Evolutionary conservation across 225 moss, liverwort and hornwort species (phyloP), one percentile per base, ranked within the genome.

Genomic region (Thuidium tamariscinum): DNA sequence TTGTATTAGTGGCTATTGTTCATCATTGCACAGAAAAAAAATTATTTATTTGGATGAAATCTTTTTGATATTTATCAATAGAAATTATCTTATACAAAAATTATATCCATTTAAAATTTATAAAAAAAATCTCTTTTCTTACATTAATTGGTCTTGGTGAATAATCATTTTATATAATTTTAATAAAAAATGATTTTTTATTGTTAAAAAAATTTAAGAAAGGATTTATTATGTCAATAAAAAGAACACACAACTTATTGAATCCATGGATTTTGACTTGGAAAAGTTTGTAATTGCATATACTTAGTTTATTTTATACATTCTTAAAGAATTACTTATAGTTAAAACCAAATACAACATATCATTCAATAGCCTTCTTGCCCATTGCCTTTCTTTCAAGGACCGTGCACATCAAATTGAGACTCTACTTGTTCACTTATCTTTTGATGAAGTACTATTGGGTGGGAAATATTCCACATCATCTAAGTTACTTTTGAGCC

Each of bases 1-100:
- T 2, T 0, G 0, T 6, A 48, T 2, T 17, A 3, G 3, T 74
- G 20, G 32, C 0, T 20, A 7, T 12, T 1, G 2, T 12, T 51
- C 34, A 20, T 74, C 1, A 32, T 34, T 32, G 7, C 0, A 49
- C 12, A 74, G 32, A 34, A n/a, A n/a, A n/a, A n/a, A n/a, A n/a
- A n/a, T n/a, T 48, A 7, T 18, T 73, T 19, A 30, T 48, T 73
- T 73, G 7, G 2, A 73, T 73, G 48, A 19, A 46, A 10, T 2
- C 2, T 19, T 1, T 73, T 73, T 3, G 1, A n/a, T n/a, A n/a
- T n/a, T n/a, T n/a, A n/a, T n/a, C n/a, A 27, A 48, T 72, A 10
- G 4, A 11, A 30, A 46, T 10, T 18, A 46, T 72, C 3, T 30
- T 30, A 11, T 11, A 32, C 1, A 73, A 12, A 29, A 46, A 32